Evolutionary conservation across 441 rosid species (phyloP).

Genomic region (Macaranga tanarius): DNA sequence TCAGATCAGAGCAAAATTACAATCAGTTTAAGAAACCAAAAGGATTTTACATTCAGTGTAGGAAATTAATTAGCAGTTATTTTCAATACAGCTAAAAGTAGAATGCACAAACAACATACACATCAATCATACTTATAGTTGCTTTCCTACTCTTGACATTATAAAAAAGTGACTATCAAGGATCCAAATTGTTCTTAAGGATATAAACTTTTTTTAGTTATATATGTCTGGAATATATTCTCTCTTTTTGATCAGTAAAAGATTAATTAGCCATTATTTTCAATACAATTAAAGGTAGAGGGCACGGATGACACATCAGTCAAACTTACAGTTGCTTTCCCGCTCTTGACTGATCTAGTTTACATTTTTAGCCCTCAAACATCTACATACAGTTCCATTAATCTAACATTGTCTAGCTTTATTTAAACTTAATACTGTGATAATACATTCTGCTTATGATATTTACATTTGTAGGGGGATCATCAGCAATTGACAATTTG

Average conservation of each 20-base stretch:
- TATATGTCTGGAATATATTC: too few relatives aligned
- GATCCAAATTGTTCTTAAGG: too few relatives aligned
- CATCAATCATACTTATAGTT: too few relatives aligned
- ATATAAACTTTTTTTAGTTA: too few relatives aligned
- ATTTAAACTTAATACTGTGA: background rate
- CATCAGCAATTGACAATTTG: background rate
- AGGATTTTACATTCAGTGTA: too few relatives aligned
- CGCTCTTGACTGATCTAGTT: background rate
- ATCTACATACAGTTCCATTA: background rate
- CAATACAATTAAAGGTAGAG: background rate
- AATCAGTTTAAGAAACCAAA: conserved; percentile 3
- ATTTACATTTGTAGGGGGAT: background rate
- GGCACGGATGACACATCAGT: background rate
- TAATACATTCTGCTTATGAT: background rate
- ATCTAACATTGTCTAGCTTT: background rate
- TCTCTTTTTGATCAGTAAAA: too few relatives aligned
- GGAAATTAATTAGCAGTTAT: too few relatives aligned
- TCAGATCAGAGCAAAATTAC: conserved; percentile 7
- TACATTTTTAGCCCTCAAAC: background rate
- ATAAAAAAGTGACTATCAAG: too few relatives aligned
- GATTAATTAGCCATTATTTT: background rate
- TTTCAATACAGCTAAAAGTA: too few relatives aligned
- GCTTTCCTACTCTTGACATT: too few relatives aligned
- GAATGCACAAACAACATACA: too few relatives aligned
- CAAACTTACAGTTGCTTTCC: background rate